Conservation (phyloP, 169 alveolate species). For the Plasmodium cynomolgi region DNA sequence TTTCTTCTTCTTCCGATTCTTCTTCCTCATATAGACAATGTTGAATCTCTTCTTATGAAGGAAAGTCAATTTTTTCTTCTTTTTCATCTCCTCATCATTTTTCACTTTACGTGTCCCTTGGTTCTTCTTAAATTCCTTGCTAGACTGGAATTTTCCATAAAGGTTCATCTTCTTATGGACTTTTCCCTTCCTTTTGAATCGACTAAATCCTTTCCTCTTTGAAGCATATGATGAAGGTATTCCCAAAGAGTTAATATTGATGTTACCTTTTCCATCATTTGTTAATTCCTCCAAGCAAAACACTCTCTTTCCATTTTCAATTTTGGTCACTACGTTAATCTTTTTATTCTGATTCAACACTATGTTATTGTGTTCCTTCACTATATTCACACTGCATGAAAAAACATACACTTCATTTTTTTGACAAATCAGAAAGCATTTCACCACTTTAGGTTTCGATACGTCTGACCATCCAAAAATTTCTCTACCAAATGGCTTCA, state of each 20-base stretch:
- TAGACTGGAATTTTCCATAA: not conserved
- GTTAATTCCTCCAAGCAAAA: constrained; percentile 46
- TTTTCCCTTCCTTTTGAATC: constrained; percentile 5
- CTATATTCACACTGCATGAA: constrained; percentile 39
- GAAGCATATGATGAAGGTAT: not conserved
- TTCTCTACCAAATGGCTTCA: constrained; percentile 46
- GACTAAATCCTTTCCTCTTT: constrained; percentile 13
- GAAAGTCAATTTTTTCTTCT: not conserved
- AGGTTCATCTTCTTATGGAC: not conserved
- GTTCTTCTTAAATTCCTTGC: not conserved
- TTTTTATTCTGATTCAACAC: constrained; percentile 22
- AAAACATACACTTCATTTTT: constrained; percentile 35
- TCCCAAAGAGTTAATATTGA: not conserved
- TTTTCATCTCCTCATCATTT: not conserved
- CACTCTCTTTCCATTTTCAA: constrained; percentile 64
- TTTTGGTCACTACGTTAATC: constrained; percentile 40
- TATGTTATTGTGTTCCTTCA: constrained; percentile 46
- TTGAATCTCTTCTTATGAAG: constrained; percentile 24
- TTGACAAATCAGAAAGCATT: constrained; percentile 28
- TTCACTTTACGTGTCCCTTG: not conserved
- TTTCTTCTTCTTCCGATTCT: constrained; percentile 9
- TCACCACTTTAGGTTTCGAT: constrained; percentile 32
- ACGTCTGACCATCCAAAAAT: constrained; percentile 64
- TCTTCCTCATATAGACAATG: constrained; percentile 19
- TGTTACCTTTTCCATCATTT: not conserved